Conservation (phyloP, 495 filamentous ascomycete species). For the Xeromyces bisporus region DNA sequence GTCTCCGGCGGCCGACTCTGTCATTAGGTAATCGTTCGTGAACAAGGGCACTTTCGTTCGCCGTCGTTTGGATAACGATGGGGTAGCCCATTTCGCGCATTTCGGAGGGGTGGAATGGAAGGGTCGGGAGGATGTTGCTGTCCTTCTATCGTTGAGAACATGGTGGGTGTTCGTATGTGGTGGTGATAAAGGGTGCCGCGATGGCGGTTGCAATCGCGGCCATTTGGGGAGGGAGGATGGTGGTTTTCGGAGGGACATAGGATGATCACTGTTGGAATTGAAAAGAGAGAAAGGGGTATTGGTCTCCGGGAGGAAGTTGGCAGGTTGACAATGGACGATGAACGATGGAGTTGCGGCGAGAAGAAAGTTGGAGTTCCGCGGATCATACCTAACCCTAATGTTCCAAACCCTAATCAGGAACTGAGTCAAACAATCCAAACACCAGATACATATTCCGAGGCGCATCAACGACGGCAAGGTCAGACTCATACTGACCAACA, state of each 20-base stretch:
- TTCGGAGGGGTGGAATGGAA: too few relatives aligned
- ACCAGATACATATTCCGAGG: constrained; percentile 1
- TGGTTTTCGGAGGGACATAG: constrained; percentile 3
- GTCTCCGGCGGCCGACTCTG: too few relatives aligned
- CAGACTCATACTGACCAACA: too few relatives aligned
- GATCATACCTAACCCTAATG: too few relatives aligned
- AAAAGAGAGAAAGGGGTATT: background rate
- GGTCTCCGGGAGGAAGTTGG: constrained; percentile 2
- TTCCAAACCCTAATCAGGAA: too few relatives aligned
- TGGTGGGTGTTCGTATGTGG: background rate
- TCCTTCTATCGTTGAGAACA: too few relatives aligned
- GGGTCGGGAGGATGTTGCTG: too few relatives aligned
- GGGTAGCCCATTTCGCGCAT: too few relatives aligned
- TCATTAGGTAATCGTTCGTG: too few relatives aligned
- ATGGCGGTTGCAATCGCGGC: constrained; percentile 1
- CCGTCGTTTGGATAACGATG: too few relatives aligned
- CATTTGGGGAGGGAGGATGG: constrained; percentile 1
- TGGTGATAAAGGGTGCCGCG: constrained; percentile 1
- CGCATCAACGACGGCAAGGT: too few relatives aligned
- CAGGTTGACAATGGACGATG: constrained; percentile 1
- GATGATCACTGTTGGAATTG: constrained; percentile 5
- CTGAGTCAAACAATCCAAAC: constrained; percentile 8
- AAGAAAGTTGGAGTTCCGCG: background rate
- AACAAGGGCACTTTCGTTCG: too few relatives aligned
- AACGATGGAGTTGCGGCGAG: background rate